Evolutionary conservation across 2,329 filamentous ascomycete species (phyloP).

Genomic region (Colletotrichum liaoningense): DNA sequence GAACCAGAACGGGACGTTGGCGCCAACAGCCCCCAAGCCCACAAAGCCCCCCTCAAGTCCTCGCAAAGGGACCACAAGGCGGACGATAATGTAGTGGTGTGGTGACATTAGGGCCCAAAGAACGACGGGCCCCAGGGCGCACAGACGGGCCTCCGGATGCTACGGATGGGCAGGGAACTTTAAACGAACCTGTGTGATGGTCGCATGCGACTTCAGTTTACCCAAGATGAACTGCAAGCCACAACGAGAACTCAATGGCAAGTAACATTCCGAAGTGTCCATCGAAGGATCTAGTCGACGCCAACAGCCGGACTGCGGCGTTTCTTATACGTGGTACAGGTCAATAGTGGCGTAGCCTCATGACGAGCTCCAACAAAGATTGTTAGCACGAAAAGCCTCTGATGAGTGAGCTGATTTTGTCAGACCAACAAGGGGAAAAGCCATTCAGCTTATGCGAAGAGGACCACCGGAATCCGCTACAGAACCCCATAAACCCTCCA

Average conservation of each 20-base stretch:
- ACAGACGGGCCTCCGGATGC: slow-evolving; percentile 15
- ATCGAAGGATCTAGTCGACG: background rate
- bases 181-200: slow-evolving; percentile 4
- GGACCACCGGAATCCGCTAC: background rate
- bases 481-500: background rate
- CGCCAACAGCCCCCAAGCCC: background rate
- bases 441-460: background rate
- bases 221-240: slow-evolving; percentile 12
- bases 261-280: background rate
- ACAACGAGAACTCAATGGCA: background rate
- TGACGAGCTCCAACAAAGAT: background rate
- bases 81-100: background rate
- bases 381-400: background rate
- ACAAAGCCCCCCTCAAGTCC: background rate
- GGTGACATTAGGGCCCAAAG: background rate
- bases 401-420: background rate
- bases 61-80: slow-evolving; percentile 4
- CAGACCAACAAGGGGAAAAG: background rate
- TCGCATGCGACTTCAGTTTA: background rate
- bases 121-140: background rate
- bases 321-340: background rate
- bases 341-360: background rate
- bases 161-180: slow-evolving; percentile 19
- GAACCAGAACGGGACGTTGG: slow-evolving; percentile 8
- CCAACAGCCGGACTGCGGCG: background rate